These are phyloP conservation scores for Podila minutissima DNA, from an alignment of 192 early-diverging fungal species.

Conservation along the genomic window DNA sequence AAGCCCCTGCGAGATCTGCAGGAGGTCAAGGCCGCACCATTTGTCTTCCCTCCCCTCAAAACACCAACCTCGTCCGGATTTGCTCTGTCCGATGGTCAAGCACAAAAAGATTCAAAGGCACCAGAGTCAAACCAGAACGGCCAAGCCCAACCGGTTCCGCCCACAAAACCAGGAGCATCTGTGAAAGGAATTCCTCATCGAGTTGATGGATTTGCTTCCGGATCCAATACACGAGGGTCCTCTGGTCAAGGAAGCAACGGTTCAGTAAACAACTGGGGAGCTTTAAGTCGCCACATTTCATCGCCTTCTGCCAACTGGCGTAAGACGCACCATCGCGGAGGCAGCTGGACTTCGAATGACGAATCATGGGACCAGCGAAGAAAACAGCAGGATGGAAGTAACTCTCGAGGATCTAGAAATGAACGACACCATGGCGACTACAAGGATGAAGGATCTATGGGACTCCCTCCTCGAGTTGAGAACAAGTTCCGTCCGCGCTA, in stretches of 20 bases:
- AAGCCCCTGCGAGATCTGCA: slow-evolving; percentile 33
- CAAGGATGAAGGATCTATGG: slow-evolving; percentile 26
- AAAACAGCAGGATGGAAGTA: slow-evolving; percentile 1
- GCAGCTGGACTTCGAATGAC: slow-evolving; percentile 35
- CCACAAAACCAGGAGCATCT: not conserved
- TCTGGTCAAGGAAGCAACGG: not conserved
- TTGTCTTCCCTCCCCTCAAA: slow-evolving; percentile 48
- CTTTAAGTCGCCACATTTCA: not conserved
- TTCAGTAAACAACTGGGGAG: not conserved
- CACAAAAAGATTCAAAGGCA: too few relatives aligned
- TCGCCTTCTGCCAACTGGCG: slow-evolving; percentile 11
- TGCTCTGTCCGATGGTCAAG: not conserved
- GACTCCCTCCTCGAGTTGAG: slow-evolving; percentile 43
- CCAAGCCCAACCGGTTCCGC: not conserved
- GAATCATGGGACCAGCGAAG: slow-evolving; percentile 11
- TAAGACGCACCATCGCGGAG: slow-evolving; percentile 24
- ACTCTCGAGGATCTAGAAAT: slow-evolving; percentile 8
- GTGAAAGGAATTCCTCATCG: not conserved
- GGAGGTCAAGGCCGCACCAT: slow-evolving; percentile 45
- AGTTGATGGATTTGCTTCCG: not conserved
- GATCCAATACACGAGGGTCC: not conserved
- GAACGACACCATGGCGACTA: slow-evolving; percentile 23
- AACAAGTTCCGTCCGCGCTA: slow-evolving; percentile 48
- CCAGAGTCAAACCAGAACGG: not conserved
- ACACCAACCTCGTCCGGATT: not conserved